phyloP scores from a whole-genome alignment of 345 rosid genomes.

The Citrus maxima region DNA sequence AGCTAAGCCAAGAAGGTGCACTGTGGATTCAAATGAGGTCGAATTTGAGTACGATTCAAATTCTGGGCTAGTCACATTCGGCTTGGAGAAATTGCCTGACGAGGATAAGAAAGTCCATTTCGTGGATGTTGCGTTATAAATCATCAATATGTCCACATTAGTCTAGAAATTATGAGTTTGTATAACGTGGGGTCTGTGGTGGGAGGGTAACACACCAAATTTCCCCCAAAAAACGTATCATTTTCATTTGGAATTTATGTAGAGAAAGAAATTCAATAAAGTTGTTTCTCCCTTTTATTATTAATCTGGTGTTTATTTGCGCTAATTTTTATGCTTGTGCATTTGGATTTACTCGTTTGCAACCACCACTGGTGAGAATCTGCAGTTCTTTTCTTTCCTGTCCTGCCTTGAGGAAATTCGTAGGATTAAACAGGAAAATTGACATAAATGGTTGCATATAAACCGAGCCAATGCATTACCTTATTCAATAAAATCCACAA shows the following conservation, averaged over 20 bases:
- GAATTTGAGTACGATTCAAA: conserved; percentile 44
- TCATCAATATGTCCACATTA: background rate
- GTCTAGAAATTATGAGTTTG: background rate
- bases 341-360: background rate
- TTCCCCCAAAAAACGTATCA: background rate
- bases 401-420: too few relatives aligned
- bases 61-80: conserved; percentile 48
- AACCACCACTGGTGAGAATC: too few relatives aligned
- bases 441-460: too few relatives aligned
- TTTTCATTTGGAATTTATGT: background rate
- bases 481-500: too few relatives aligned
- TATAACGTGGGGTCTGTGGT: background rate
- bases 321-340: background rate
- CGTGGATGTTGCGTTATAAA: conserved; percentile 42
- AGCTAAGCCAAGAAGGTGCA: conserved; percentile 61
- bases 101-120: conserved; percentile 41
- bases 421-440: too few relatives aligned
- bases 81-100: conserved; percentile 46
- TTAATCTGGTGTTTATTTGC: background rate
- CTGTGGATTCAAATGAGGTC: conserved; percentile 44
- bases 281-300: background rate
- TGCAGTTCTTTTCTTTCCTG: too few relatives aligned
- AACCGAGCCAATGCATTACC: too few relatives aligned
- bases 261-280: background rate
- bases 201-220: background rate